Evolutionary conservation across 805 yeast genomes (phyloP).

Genomic region (Priceomyces medius): DNA sequence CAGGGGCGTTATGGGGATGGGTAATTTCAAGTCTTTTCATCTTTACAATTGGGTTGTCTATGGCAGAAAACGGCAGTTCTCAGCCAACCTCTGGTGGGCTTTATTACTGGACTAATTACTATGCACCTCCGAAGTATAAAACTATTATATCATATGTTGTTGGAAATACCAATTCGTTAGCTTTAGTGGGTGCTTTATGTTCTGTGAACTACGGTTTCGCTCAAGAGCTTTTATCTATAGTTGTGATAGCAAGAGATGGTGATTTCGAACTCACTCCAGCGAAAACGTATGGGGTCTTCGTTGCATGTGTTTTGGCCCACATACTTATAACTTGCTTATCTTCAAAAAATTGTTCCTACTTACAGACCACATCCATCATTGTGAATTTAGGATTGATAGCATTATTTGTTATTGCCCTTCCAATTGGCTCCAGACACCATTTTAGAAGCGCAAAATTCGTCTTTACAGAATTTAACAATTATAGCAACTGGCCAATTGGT

Average conservation of each 20-base stretch:
- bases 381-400: slow-evolving; percentile 22
- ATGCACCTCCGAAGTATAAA: slow-evolving; percentile 24
- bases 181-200: slow-evolving; percentile 30
- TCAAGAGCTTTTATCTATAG: slow-evolving; percentile 24
- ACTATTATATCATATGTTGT: slow-evolving; percentile 24
- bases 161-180: slow-evolving; percentile 30
- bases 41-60: slow-evolving; percentile 26
- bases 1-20: slow-evolving; percentile 34
- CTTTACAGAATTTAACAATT: slow-evolving; percentile 52
- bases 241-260: slow-evolving; percentile 29
- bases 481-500: slow-evolving; percentile 56
- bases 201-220: slow-evolving; percentile 33
- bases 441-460: slow-evolving; percentile 54
- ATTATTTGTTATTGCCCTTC: slow-evolving; percentile 28
- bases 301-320: slow-evolving; percentile 26
- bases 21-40: slow-evolving; percentile 24
- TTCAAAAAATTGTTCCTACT: slow-evolving; percentile 21
- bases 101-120: slow-evolving; percentile 36
- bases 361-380: slow-evolving; percentile 26
- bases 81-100: slow-evolving; percentile 34
- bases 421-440: slow-evolving; percentile 23
- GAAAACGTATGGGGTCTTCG: slow-evolving; percentile 31
- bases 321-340: slow-evolving; percentile 23
- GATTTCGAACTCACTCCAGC: slow-evolving; percentile 25
- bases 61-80: slow-evolving; percentile 26